phyloP scores from a whole-genome alignment of 1,284 basidiomycete species.

The Xerocomus cyaneibrunnescens region DNA sequence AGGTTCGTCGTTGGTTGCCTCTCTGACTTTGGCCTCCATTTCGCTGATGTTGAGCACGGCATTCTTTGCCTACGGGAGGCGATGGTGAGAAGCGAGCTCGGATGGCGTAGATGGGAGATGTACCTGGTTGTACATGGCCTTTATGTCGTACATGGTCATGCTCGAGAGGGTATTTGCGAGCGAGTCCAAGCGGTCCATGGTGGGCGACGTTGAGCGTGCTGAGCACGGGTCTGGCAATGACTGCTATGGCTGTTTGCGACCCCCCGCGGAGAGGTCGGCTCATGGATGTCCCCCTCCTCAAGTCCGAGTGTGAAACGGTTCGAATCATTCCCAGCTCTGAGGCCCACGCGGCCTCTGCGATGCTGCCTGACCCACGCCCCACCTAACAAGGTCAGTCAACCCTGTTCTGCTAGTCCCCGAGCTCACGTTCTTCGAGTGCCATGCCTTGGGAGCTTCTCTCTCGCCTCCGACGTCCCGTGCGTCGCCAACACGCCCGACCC shows the following conservation, averaged over 20 bases:
- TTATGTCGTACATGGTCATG: conserved; percentile 89
- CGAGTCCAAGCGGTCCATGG: conserved; percentile 65
- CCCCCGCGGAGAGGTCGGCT: conserved; percentile 25
- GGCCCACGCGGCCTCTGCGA: conserved; percentile 11
- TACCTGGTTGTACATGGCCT: conserved; percentile 91
- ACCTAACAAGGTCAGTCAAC: conserved; percentile 9
- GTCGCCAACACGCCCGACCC: conserved; percentile 34
- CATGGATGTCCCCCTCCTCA: neutral
- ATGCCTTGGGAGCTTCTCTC: conserved; percentile 35
- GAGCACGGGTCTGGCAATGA: neutral
- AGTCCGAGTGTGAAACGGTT: neutral
- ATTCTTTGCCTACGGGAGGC: conserved; percentile 70
- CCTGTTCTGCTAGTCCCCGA: neutral
- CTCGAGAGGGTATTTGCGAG: conserved; percentile 68
- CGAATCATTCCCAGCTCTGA: neutral
- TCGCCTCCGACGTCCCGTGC: conserved; percentile 37
- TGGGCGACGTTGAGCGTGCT: conserved; percentile 11
- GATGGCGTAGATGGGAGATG: conserved; percentile 9
- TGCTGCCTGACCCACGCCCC: conserved; percentile 2
- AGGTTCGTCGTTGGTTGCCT: conserved; percentile 97
- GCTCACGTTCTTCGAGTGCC: conserved; percentile 2
- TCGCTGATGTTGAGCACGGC: conserved; percentile 94
- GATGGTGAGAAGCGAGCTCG: conserved; percentile 12
- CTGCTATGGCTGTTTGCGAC: conserved; percentile 8
- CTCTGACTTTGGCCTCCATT: conserved; percentile 96